phyloP scores from a whole-genome alignment of 1,284 basidiomycete genomes.

The Marasmius fiardii region DNA sequence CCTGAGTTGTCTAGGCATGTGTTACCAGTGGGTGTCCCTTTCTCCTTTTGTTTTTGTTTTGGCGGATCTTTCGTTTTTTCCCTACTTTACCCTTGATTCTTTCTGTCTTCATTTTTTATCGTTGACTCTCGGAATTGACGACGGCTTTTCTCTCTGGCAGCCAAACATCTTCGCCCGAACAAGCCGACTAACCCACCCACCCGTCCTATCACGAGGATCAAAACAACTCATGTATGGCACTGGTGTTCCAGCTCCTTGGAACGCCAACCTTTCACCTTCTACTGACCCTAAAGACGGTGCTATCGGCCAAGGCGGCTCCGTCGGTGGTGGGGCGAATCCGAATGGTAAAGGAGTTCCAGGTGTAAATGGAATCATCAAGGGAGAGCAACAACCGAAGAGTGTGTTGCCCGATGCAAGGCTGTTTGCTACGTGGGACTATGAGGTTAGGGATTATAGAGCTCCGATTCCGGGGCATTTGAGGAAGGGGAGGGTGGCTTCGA shows the following conservation, averaged over 20 bases:
- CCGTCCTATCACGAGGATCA: constrained; percentile 48
- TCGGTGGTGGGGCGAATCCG: too few relatives aligned
- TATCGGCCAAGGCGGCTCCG: too few relatives aligned
- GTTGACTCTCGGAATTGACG: too few relatives aligned
- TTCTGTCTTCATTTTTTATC: too few relatives aligned
- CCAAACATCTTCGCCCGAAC: constrained; percentile 54
- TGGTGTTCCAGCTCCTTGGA: constrained; percentile 67
- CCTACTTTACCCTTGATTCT: too few relatives aligned
- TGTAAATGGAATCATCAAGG: constrained; percentile 27
- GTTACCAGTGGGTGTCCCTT: constrained; percentile 52
- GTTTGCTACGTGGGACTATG: constrained; percentile 75
- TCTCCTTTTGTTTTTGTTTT: neutral
- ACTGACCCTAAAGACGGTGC: constrained; percentile 23
- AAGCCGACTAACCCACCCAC: constrained; percentile 62
- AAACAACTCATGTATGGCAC: constrained; percentile 62
- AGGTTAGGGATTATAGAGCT: constrained; percentile 59
- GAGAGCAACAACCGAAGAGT: constrained; percentile 28
- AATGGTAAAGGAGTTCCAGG: constrained; percentile 28
- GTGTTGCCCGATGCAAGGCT: constrained; percentile 63
- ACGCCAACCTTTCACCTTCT: constrained; percentile 35
- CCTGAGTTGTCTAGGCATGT: constrained; percentile 59
- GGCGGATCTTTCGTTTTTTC: too few relatives aligned
- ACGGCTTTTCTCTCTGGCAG: constrained; percentile 25
- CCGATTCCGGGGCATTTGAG: constrained; percentile 27
- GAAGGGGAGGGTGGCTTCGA: neutral